These are phyloP conservation scores for Phytophthora constricta DNA, from an alignment of 352 stramenopile species.

Conservation along the genomic window DNA sequence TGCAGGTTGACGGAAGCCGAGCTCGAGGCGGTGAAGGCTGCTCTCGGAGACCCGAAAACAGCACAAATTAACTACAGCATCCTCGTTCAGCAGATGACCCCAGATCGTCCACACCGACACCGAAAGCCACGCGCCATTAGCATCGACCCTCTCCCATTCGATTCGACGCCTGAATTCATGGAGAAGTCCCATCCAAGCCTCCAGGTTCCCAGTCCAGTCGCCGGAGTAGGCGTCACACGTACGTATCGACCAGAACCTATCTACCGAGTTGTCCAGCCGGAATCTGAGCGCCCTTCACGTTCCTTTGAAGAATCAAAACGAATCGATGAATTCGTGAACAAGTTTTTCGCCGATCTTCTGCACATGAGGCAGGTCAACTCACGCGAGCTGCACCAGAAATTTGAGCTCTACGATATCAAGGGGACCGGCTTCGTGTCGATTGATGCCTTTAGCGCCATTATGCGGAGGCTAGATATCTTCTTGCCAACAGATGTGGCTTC, in stretches of 20 bases:
- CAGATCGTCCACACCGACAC: conserved; percentile 28
- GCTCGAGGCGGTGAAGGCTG: conserved; percentile 55
- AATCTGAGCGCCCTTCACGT: conserved; percentile 6
- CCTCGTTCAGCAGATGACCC: conserved; percentile 55
- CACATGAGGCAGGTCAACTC: conserved; percentile 45
- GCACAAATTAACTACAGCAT: conserved; percentile 57
- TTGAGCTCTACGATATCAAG: conserved; percentile 68
- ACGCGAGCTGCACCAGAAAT: conserved; percentile 39
- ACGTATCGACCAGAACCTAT: conserved; percentile 6
- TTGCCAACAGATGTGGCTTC: conserved; percentile 47
- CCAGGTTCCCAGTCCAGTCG: conserved; percentile 24
- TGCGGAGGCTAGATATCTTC: conserved; percentile 69
- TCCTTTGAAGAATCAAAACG: conserved; percentile 54
- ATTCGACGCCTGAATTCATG: conserved; percentile 16
- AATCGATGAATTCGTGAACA: conserved; percentile 48
- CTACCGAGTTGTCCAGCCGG: conserved; percentile 4
- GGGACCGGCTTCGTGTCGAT: conserved; percentile 64
- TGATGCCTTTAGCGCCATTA: conserved; percentile 67
- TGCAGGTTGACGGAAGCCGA: conserved; percentile 62
- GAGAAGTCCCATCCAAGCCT: conserved; percentile 16
- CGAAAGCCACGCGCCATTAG: conserved; percentile 28
- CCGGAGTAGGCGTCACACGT: conserved; percentile 5
- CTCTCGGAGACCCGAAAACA: conserved; percentile 51
- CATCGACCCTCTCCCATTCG: conserved; percentile 17
- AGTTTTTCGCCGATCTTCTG: conserved; percentile 62